Evolutionary conservation across 176 grass and related monocot species (phyloP).

Genomic region (Saccharum spontaneum): DNA sequence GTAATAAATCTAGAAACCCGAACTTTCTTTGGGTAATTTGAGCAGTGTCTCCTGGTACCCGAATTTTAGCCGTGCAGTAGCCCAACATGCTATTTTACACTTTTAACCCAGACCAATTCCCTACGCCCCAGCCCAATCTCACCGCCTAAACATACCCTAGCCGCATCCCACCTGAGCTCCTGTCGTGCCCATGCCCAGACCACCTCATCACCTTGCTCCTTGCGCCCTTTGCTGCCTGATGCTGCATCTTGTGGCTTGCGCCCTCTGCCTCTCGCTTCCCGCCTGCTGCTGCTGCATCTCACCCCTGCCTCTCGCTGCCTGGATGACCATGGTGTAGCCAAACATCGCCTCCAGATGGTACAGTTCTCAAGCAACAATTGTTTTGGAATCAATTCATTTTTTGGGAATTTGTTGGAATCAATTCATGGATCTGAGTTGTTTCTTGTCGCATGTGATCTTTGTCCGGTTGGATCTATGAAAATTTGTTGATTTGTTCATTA

Average conservation of each 20-base stretch:
- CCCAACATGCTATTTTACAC: neutral
- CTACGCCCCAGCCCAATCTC: neutral
- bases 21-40: neutral
- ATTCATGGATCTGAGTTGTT: neutral
- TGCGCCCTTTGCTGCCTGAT: neutral
- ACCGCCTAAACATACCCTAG: too few relatives aligned
- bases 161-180: too few relatives aligned
- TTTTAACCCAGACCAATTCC: neutral
- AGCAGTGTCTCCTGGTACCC: neutral
- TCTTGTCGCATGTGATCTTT: too few relatives aligned
- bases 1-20: neutral
- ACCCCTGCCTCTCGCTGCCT: neutral
- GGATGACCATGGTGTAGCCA: neutral
- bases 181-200: neutral
- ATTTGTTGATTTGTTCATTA: too few relatives aligned
- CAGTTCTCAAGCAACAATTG: neutral
- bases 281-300: neutral
- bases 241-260: neutral
- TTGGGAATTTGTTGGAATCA: neutral
- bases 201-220: neutral
- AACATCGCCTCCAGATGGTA: neutral
- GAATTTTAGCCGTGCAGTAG: neutral
- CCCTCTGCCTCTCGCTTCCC: neutral
- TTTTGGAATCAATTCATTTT: neutral
- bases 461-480: too few relatives aligned